Conservation (phyloP, 2,329 filamentous ascomycete species). For the Conoideocrella luteorostrata region DNA sequence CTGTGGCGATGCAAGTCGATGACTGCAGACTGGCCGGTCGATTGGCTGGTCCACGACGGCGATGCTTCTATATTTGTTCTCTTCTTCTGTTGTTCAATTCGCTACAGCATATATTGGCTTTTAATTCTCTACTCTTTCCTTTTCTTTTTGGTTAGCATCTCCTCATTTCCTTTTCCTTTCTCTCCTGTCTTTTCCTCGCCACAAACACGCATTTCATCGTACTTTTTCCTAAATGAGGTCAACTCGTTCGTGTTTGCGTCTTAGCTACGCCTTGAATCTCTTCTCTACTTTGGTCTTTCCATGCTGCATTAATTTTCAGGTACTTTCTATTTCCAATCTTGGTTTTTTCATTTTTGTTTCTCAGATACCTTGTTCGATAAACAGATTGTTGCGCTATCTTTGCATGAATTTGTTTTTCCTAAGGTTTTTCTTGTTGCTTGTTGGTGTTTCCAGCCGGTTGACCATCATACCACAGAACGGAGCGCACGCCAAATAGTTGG, state of each 20-base stretch:
- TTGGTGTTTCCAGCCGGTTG: conserved; percentile 1
- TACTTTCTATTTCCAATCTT: conserved; percentile 15
- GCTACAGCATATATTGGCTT: neutral
- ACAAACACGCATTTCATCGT: neutral
- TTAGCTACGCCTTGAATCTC: conserved; percentile 15
- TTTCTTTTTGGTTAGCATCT: too few species aligned
- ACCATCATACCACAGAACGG: neutral
- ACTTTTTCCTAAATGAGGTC: neutral
- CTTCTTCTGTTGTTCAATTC: conserved; percentile 16
- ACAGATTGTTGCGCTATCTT: conserved; percentile 23
- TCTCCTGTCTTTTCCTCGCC: neutral
- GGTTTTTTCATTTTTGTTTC: conserved; percentile 19
- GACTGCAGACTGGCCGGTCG: conserved; percentile 33
- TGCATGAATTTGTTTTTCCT: neutral
- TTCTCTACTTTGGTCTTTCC: conserved; percentile 19
- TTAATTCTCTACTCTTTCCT: neutral
- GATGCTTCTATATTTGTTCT: conserved; percentile 23
- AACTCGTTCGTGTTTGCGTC: neutral
- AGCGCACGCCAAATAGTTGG: too few species aligned
- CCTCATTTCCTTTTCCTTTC: neutral
- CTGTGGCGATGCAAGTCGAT: conserved; percentile 35
- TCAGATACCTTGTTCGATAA: conserved; percentile 58
- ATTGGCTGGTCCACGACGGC: conserved; percentile 48
- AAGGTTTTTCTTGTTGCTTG: neutral
- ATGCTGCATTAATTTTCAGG: conserved; percentile 17